Base-by-base conservation (phyloP, 495 filamentous ascomycete genomes). In the Aspergillus indologenus region DNA sequence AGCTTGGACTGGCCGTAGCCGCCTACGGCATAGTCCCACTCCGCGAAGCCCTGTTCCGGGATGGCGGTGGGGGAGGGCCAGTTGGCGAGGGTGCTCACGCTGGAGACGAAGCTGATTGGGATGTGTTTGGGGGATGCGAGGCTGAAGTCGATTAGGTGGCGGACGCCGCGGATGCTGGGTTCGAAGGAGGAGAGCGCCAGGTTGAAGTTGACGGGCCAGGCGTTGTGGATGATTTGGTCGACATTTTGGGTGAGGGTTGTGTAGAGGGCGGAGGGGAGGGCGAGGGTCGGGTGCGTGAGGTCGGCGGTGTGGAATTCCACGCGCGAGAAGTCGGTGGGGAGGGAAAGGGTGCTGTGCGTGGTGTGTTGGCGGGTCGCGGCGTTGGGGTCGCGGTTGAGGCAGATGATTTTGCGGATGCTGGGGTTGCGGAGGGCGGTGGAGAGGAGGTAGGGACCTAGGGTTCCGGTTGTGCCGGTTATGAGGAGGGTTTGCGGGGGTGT, bases 1-100 rank as follows among this genome's bases (percentile, higher is more conserved):
- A 74, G 72, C 65, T 87, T 87, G 50, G 76, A 77, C 40, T 78
- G 71, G 9, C 74, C 80, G 56, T 87, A 87, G 1, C 83, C 83
- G 11, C 19, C n/a, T 0, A 53, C 45, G n/a, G 70, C 56, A 11
- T 73, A 22, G 74, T 6, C 8, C 17, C 17, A 17, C 3, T 58
- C n/a, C 12, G 24, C 1, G 0, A 65, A 19, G 1, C 49, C 17
- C 0, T 0, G 17, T 31, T 65, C 63, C 0, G 63, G 56, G 26
- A 65, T 24, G 9, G 0, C 3, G 15, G 17, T 20, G 15, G 18
- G 42, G 17, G 49, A 20, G 4, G 34, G 20, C 59, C 59, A 61
- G 19, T 56, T 19, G 0, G 24, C 53, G 14, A 61, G 42, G 15
- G 63, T 51, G 29, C 52, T 24, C 18, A 65, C 44, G 29, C 42